Conservation (phyloP, 2,329 filamentous ascomycete species). For the Tolypocladium ophioglossoides region DNA sequence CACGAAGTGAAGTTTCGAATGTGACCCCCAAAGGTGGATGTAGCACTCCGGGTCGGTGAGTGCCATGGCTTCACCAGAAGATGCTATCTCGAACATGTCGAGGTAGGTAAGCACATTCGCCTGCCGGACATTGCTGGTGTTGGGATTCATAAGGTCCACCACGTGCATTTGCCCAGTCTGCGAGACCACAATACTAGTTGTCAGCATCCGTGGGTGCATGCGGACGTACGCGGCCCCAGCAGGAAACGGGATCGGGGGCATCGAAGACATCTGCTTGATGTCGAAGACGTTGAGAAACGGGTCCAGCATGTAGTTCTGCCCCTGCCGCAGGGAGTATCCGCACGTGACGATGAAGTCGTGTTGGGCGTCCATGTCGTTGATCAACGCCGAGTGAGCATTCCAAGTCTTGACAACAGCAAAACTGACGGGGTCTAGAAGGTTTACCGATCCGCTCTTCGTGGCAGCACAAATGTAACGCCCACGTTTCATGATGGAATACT, state of each 20-base stretch:
- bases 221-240: constrained; percentile 88
- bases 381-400: constrained; percentile 78
- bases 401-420: constrained; percentile 76
- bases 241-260: constrained; percentile 86
- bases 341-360: constrained; percentile 94
- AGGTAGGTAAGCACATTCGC: constrained; percentile 67
- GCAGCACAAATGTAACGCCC: constrained; percentile 87
- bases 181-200: constrained; percentile 87
- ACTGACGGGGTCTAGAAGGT: constrained; percentile 72
- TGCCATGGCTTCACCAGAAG: constrained; percentile 76
- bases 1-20: constrained; percentile 75
- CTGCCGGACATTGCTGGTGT: constrained; percentile 76
- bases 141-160: constrained; percentile 89
- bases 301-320: constrained; percentile 67
- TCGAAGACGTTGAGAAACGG: constrained; percentile 94
- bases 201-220: constrained; percentile 93
- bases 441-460: constrained; percentile 69
- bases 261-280: constrained; percentile 76
- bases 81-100: constrained; percentile 73
- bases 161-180: constrained; percentile 91
- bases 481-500: constrained; percentile 88
- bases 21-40: constrained; percentile 83
- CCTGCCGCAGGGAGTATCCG: constrained; percentile 76
- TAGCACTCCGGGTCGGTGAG: constrained; percentile 69
- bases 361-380: constrained; percentile 96